Conservation (phyloP, 768 basidiomycete genomes). For the Boletellus emodensis region DNA sequence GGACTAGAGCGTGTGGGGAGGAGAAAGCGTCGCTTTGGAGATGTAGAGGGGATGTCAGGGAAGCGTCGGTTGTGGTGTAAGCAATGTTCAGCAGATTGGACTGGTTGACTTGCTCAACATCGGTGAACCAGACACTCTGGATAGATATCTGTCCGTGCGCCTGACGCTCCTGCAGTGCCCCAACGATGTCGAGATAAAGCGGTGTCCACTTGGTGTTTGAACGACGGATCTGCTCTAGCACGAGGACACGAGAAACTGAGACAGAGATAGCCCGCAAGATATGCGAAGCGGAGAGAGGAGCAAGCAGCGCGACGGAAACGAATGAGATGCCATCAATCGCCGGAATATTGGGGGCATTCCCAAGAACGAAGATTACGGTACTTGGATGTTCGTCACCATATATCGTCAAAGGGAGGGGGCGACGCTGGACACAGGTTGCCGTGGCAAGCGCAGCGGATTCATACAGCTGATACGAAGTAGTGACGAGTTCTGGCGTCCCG, state of each 20-base stretch:
- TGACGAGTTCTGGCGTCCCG: slow-evolving; percentile 8
- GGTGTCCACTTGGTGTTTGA: slow-evolving; percentile 88
- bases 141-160: slow-evolving; percentile 48
- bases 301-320: slow-evolving; percentile 61
- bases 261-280: slow-evolving; percentile 58
- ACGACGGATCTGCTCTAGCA: slow-evolving; percentile 74
- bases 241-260: slow-evolving; percentile 63
- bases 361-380: slow-evolving; percentile 71
- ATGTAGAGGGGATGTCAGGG: slow-evolving; percentile 42
- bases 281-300: slow-evolving; percentile 57
- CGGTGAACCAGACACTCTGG: slow-evolving; percentile 61
- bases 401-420: slow-evolving; percentile 51
- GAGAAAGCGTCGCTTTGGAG: slow-evolving; percentile 40
- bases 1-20: slow-evolving; percentile 28
- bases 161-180: slow-evolving; percentile 61
- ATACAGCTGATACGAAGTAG: slow-evolving; percentile 51
- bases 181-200: slow-evolving; percentile 77
- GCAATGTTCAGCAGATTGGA: slow-evolving; percentile 53
- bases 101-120: slow-evolving; percentile 35
- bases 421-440: slow-evolving; percentile 55
- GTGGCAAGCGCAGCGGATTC: slow-evolving; percentile 67
- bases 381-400: slow-evolving; percentile 54
- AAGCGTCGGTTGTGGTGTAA: slow-evolving; percentile 35
- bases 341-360: slow-evolving; percentile 41
- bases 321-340: slow-evolving; percentile 58